Percentiles rank a stretch among this genome's conserved stretches.
Evolutionary conservation across 2,329 filamentous ascomycete genomes (phyloP).

Genomic region (Sporothrix schenckii): DNA sequence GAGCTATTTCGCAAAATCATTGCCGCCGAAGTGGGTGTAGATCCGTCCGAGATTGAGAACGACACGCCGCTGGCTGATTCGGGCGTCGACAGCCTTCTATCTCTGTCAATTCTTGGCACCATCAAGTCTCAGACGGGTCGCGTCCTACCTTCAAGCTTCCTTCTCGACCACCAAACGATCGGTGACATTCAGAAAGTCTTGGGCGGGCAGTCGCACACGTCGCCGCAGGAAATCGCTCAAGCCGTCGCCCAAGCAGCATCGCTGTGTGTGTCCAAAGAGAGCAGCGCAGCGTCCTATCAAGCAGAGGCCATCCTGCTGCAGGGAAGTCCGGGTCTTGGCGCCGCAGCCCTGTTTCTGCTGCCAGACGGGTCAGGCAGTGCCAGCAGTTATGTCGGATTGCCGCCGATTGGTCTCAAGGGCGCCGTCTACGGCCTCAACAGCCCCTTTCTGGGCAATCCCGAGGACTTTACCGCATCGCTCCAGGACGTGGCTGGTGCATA

Average conservation of each 20-base stretch:
- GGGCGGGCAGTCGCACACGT: constrained; percentile 7
- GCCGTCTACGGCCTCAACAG: constrained; percentile 29
- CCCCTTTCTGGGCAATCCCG: constrained; percentile 4
- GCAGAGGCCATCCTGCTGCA: constrained; percentile 13
- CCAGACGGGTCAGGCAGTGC: constrained; percentile 22
- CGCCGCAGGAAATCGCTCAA: not conserved
- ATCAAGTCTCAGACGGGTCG: constrained; percentile 5
- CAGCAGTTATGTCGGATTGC: constrained; percentile 25
- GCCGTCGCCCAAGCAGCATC: constrained; percentile 1
- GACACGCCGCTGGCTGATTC: constrained; percentile 1
- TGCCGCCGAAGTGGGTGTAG: constrained; percentile 19
- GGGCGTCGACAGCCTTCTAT: constrained; percentile 17
- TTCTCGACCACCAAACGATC: constrained; percentile 9
- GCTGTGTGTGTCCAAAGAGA: not conserved
- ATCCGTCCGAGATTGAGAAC: not conserved
- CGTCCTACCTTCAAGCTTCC: not conserved
- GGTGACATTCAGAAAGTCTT: constrained; percentile 7
- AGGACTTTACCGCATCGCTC: constrained; percentile 4
- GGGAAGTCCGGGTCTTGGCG: not conserved
- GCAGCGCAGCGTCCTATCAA: not conserved
- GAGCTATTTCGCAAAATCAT: constrained; percentile 26
- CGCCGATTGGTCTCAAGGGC: constrained; percentile 14
- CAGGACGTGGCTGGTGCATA: not conserved
- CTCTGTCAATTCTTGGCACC: constrained; percentile 4
- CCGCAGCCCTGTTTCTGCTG: constrained; percentile 16